A percentile compares a stretch with the other conserved stretches of the same genome.
These are phyloP conservation scores for Starmerella riodocensis DNA, from an alignment of 805 yeast genomes.

Conservation along the genomic window DNA sequence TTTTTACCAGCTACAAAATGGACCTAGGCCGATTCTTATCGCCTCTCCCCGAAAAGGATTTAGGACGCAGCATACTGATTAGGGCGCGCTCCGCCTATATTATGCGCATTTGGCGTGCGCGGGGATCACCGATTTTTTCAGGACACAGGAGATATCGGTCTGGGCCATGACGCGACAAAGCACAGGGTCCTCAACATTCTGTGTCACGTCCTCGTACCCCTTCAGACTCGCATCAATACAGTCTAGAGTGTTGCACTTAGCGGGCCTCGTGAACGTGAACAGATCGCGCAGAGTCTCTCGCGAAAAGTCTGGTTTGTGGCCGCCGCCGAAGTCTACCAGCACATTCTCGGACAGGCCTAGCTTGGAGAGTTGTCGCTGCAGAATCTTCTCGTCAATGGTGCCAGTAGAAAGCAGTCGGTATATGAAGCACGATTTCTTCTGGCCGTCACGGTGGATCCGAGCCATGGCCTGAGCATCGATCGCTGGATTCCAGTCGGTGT, in stretches of 20 bases:
- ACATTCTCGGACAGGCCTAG: constrained; percentile 64
- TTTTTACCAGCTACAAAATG: no score
- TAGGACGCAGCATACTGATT: no score
- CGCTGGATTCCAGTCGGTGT: constrained; percentile 96
- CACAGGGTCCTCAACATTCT: background rate
- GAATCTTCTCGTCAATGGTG: constrained; percentile 75
- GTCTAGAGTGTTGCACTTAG: constrained; percentile 63
- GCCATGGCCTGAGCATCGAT: constrained; percentile 92
- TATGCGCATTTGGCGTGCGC: no score
- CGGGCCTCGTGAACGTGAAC: constrained; percentile 43
- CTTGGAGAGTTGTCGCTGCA: constrained; percentile 82
- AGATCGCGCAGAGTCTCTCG: constrained; percentile 57
- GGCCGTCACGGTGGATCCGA: constrained; percentile 89
- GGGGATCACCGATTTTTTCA: no score
- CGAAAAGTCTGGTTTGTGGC: constrained; percentile 37
- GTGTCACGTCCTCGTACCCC: constrained; percentile 2
- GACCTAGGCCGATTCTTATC: no score
- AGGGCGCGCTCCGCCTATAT: no score
- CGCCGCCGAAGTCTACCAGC: constrained; percentile 32
- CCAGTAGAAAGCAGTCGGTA: constrained; percentile 81
- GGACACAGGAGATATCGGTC: no score
- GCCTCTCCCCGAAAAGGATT: no score
- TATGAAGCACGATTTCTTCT: constrained; percentile 58
- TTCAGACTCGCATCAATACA: background rate
- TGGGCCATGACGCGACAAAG: no score